Base-by-base conservation (phyloP, 495 filamentous ascomycete genomes). In the Neurospora sublineolata region DNA sequence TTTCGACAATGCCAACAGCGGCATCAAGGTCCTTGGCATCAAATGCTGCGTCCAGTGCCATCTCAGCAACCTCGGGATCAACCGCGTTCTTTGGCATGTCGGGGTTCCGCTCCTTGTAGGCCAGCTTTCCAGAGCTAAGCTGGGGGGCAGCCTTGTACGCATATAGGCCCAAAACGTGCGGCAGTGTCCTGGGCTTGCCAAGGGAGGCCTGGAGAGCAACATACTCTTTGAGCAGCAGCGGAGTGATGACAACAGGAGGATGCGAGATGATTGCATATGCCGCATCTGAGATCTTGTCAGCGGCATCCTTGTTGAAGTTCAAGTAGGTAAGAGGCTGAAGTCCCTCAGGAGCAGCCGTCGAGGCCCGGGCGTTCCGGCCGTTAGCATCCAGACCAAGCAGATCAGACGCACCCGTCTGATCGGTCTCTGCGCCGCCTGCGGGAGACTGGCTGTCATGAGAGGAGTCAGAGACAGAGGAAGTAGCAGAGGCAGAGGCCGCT, bases 161-260 rank as follows among this genome's bases (percentile, higher is more conserved):
- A 75, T 93, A 98, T 40, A 98, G 87, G 58, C 87, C 78, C 83
- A 99, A 91, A 67, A 92, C 87, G 60, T 89, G 85, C 3, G 95
- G 93, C 77, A 97, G 86, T 39, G 89, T 87, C 71, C 92, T 83
- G 14, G 93, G 89, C 67, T 84, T 88, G 69, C 87, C 84, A 72
- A 97, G 86, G n/a, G 87, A 82, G 20, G 87, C 82, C 76, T 97
- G 93, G 37, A 91, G 87, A 33, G 84, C 82, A 67, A 94, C 88
- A 76, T 97, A 97, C 70, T 81, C 77, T 20, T 85, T 79, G 10
- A 99, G 86, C 0, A 93, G 80, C 37, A 84, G 79, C 2, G 89
- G 89, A 5, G 93, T 90, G 75, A 99, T 93, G 83, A 94, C 94
- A 42, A 97, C 88, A 37, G 88, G 85, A 5, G 93, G 90, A 73